These are phyloP conservation scores for Cladophialophora immunda DNA, from an alignment of 2,329 filamentous ascomycete genomes.

Conservation along the genomic window DNA sequence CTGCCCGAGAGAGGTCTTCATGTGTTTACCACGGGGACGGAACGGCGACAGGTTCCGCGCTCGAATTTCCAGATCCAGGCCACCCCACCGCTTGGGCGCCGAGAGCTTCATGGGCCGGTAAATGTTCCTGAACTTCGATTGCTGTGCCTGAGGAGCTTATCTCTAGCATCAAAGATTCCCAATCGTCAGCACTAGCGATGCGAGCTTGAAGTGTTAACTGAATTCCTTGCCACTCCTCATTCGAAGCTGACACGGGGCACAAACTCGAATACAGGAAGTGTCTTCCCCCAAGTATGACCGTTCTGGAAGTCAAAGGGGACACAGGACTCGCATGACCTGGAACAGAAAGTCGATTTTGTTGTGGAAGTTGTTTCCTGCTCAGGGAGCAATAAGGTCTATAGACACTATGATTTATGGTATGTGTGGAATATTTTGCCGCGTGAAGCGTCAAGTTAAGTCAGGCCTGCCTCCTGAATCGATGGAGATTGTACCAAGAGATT, in stretches of 20 bases:
- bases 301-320: not conserved
- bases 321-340: not conserved
- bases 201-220: not conserved
- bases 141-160: not conserved
- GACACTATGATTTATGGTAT: constrained; percentile 1
- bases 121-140: not conserved
- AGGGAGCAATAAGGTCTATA: constrained; percentile 2
- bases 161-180: not conserved
- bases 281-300: not conserved
- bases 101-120: not conserved
- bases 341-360: not conserved
- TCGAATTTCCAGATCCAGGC: not conserved
- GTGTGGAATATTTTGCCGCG: not conserved
- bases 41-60: not conserved
- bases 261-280: not conserved
- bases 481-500: not conserved
- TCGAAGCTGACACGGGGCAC: not conserved
- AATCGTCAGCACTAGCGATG: constrained; percentile 7
- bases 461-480: not conserved
- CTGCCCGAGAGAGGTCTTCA: not conserved
- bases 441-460: not conserved
- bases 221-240: not conserved
- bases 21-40: not conserved
- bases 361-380: not conserved
- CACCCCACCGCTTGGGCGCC: not conserved